A percentile compares a stretch with the other conserved stretches of the same genome.
Conservation (phyloP, 2,329 filamentous ascomycete genomes). For the Trichocomaceae sp. region DNA sequence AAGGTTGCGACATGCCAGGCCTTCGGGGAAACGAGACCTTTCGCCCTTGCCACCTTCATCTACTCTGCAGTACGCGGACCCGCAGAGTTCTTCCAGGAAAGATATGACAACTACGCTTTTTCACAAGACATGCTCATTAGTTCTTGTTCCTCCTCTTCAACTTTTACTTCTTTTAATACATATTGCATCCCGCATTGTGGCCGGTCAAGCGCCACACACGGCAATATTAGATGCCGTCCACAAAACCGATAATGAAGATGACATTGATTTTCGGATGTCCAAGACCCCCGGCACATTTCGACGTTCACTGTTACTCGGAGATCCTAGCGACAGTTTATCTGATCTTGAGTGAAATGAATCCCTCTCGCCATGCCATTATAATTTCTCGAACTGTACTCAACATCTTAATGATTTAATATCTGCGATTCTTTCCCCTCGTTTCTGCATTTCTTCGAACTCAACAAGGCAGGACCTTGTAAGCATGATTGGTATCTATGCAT, state of each 20-base stretch:
- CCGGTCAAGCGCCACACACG: conserved; percentile 24
- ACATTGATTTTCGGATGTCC: conserved; percentile 35
- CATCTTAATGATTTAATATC: neutral
- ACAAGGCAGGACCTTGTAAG: neutral
- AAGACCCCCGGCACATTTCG: conserved; percentile 22
- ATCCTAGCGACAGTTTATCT: conserved; percentile 2
- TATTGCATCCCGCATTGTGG: conserved; percentile 68
- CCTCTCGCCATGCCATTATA: conserved; percentile 10
- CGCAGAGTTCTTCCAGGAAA: conserved; percentile 40
- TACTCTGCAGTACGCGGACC: conserved; percentile 51
- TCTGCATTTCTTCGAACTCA: neutral
- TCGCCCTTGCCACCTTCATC: conserved; percentile 63
- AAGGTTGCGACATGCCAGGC: neutral
- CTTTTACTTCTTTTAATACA: conserved; percentile 72
- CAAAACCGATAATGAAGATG: conserved; percentile 16
- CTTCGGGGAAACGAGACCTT: conserved; percentile 50
- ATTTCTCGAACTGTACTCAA: neutral
- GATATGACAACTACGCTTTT: conserved; percentile 60
- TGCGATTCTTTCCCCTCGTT: conserved; percentile 18
- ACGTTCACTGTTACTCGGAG: neutral
- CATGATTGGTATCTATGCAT: neutral
- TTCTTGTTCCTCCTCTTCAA: conserved; percentile 73
- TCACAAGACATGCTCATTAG: conserved; percentile 67
- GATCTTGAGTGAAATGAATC: conserved; percentile 5
- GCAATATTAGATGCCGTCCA: conserved; percentile 4